Conservation (phyloP, 1,284 basidiomycete species). For the Ustilago vetiveriae region DNA sequence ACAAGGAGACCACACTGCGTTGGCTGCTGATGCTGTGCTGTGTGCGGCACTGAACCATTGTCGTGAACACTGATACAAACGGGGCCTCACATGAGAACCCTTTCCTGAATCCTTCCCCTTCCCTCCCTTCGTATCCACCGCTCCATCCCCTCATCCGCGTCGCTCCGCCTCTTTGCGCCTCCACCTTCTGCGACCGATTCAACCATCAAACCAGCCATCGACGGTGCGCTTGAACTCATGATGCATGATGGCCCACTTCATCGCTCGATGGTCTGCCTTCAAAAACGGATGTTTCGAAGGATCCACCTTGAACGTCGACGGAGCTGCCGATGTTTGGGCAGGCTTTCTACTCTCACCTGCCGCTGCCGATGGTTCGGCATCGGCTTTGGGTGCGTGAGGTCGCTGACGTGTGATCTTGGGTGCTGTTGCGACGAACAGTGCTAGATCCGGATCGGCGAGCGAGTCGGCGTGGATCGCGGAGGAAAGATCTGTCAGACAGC, state of each 20-base stretch:
- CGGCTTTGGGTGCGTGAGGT: conserved; percentile 20
- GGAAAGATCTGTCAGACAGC: conserved; percentile 14
- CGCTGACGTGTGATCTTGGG: conserved; percentile 39
- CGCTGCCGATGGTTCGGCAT: neutral
- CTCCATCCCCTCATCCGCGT: no score
- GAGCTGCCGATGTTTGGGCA: neutral
- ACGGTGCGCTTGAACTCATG: conserved; percentile 41
- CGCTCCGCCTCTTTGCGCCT: neutral
- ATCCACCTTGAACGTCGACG: conserved; percentile 25
- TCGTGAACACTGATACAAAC: conserved; percentile 8
- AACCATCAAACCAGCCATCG: conserved; percentile 19
- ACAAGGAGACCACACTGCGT: no score
- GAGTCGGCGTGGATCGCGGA: conserved; percentile 12
- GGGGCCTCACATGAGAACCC: no score
- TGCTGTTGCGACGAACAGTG: conserved; percentile 21
- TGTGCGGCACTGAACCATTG: neutral
- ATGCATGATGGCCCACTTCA: conserved; percentile 53
- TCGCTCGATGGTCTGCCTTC: conserved; percentile 32
- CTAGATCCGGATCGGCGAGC: conserved; percentile 24
- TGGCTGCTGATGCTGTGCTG: no score
- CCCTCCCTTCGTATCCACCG: no score
- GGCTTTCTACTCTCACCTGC: neutral
- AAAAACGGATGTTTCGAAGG: conserved; percentile 26
- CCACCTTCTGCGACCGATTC: neutral
- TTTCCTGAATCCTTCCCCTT: no score